Conservation (phyloP, 768 basidiomycete species). For the Amylocystis lapponica region DNA sequence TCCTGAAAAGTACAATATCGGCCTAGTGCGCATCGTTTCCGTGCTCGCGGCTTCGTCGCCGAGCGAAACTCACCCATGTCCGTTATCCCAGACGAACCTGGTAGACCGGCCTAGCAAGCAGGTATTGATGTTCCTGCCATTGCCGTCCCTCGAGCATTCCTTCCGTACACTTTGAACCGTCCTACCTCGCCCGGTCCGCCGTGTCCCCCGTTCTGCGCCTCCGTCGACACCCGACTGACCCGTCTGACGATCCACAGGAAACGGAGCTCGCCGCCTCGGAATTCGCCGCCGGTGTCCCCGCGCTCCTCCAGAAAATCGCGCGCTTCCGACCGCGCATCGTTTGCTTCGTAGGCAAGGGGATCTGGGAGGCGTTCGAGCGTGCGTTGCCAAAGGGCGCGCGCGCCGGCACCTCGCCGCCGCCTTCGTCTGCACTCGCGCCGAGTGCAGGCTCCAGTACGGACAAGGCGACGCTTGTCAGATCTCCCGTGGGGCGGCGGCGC, state of each 20-base stretch:
- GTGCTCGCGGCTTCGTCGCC: no score
- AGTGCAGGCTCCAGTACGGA: no score
- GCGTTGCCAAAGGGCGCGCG: slow-evolving; percentile 8
- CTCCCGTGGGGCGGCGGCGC: no score
- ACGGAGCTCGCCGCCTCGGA: slow-evolving; percentile 52
- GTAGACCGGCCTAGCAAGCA: slow-evolving; percentile 64
- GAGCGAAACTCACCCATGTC: no score
- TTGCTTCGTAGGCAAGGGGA: slow-evolving; percentile 75
- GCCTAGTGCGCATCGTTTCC: slow-evolving; percentile 41
- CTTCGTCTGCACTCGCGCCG: no score
- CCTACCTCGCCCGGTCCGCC: neutral
- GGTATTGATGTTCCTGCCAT: no score
- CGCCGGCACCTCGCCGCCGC: no score
- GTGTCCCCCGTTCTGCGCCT: neutral
- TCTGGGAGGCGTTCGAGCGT: slow-evolving; percentile 41
- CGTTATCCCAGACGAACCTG: slow-evolving; percentile 64
- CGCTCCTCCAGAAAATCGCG: slow-evolving; percentile 54
- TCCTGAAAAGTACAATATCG: slow-evolving; percentile 52
- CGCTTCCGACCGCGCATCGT: slow-evolving; percentile 56
- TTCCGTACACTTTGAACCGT: slow-evolving; percentile 2
- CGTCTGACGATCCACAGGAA: no score
- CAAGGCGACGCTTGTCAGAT: no score
- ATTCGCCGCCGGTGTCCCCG: slow-evolving; percentile 46
- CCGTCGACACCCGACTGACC: no score
- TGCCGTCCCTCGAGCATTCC: no score